Percentiles rank a stretch among this genome's conserved stretches.
Evolutionary conservation across 768 basidiomycete species (phyloP).

Genomic region (Solioccasus polychromus): DNA sequence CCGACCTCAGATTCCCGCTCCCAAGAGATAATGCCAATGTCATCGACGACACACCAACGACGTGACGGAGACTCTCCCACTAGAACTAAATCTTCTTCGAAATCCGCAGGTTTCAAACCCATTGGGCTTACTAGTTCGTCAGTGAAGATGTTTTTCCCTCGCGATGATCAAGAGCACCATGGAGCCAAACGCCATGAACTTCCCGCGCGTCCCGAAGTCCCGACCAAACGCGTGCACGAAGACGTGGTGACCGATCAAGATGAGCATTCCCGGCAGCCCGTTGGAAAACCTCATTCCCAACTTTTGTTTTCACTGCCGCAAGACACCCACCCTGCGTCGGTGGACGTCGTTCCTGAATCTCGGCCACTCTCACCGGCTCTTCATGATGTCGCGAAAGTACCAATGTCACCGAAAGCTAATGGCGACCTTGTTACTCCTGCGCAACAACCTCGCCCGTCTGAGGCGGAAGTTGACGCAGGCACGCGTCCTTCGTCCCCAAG

Average conservation of each 20-base stretch:
- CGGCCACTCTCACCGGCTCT: slow-evolving; percentile 16
- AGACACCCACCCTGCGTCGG: slow-evolving; percentile 10
- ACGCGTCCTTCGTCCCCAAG: slow-evolving; percentile 31
- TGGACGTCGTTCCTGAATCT: slow-evolving; percentile 9
- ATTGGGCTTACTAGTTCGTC: slow-evolving; percentile 52
- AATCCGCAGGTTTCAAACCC: slow-evolving; percentile 62
- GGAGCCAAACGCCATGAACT: slow-evolving; percentile 20
- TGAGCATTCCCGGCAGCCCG: slow-evolving; percentile 10
- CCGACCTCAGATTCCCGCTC: slow-evolving; percentile 12
- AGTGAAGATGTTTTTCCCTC: slow-evolving; percentile 79
- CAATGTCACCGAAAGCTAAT: slow-evolving; percentile 23
- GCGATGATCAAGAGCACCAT: slow-evolving; percentile 64
- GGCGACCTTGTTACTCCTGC: slow-evolving; percentile 22
- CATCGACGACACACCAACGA: slow-evolving; percentile 15
- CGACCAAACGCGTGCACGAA: slow-evolving; percentile 27
- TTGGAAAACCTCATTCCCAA: slow-evolving; percentile 2
- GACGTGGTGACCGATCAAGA: slow-evolving; percentile 20
- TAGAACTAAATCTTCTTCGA: slow-evolving; percentile 24
- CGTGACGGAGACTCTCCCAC: slow-evolving; percentile 17
- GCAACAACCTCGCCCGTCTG: slow-evolving; percentile 19
- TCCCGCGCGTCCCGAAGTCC: slow-evolving; percentile 23
- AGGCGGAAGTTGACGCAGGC: slow-evolving; percentile 21
- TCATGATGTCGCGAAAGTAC: slow-evolving; percentile 20
- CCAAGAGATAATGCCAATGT: slow-evolving; percentile 8
- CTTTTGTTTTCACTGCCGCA: slow-evolving; percentile 2